Base-by-base conservation (phyloP, 1,284 basidiomycete species). In the Trametes versicolor region DNA sequence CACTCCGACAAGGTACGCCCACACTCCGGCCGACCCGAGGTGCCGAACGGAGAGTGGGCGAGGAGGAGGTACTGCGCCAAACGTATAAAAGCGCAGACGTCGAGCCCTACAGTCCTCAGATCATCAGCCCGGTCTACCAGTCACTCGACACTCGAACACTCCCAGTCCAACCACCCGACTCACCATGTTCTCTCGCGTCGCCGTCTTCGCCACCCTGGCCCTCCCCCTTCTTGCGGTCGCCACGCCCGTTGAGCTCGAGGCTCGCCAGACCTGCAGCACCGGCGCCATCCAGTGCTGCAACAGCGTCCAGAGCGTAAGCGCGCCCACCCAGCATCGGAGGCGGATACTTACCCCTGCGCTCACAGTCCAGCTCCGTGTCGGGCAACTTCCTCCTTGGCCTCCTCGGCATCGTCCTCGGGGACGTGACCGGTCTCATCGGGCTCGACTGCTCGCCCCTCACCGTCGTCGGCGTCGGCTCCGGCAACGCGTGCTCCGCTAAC, bases 151-250 rank as follows among this genome's bases (percentile, higher is more conserved):
- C 64, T 56, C 53, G 45, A 67, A 50, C 65, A 58, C 47, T 64
- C 63, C 51, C 63, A 47, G 34, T 36, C 51, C 41, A 59, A 59
- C 43, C 50, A 51, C 19, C 37, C 34, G 17, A 63, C 60, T 60
- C 51, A 68, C 63, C 51, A 69, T 67, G 62, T 60, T 67, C 51
- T 65, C 64, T 34, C 65, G 65, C 57, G 51, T 34, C 48, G 53
- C 57, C 53, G 65, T 59, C 39, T 54, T 64, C 62, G 45, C 64
- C 50, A 53, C 67, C 34, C 63, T 74, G 17, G 68, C 70, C 39
- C 65, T 74, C 56, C 67, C 72, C 48, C 53, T 73, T 66, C 72
- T 74, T 73, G 72, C 72, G 73, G 71, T 61, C 69, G 73, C 73
- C 71, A 74, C 69, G 59, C 73, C 73, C 47, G 69, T 63, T 45